Conservation (phyloP, 495 filamentous ascomycete species). For the Bryoglossum gracile region DNA sequence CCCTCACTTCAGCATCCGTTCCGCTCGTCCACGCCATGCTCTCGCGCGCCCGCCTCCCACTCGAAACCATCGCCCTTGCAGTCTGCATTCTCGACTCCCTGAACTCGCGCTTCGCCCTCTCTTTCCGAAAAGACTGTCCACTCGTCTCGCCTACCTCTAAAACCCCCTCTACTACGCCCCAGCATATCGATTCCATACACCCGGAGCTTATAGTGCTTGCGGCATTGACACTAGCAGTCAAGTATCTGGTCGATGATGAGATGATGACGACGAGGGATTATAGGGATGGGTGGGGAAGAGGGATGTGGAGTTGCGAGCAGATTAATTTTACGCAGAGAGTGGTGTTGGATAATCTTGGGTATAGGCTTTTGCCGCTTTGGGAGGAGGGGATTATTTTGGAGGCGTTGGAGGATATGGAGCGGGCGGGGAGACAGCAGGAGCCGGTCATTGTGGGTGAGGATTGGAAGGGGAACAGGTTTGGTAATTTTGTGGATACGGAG, state of each 20-base stretch:
- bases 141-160: slow-evolving; percentile 16
- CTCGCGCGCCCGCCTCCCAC: slow-evolving; percentile 39
- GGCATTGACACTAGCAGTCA: slow-evolving; percentile 42
- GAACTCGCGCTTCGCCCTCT: slow-evolving; percentile 42
- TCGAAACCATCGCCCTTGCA: slow-evolving; percentile 44
- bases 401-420: slow-evolving; percentile 46
- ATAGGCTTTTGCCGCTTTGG: slow-evolving; percentile 45
- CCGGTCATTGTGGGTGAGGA: slow-evolving; percentile 9
- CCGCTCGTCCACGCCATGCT: slow-evolving; percentile 45
- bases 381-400: slow-evolving; percentile 38
- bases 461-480: slow-evolving; percentile 9
- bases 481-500: neutral
- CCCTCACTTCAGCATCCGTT: slow-evolving; percentile 41
- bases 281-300: slow-evolving; percentile 35
- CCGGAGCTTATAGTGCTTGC: slow-evolving; percentile 46
- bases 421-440: slow-evolving; percentile 34
- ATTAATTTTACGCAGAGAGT: slow-evolving; percentile 47
- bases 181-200: slow-evolving; percentile 46
- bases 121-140: slow-evolving; percentile 44
- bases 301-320: slow-evolving; percentile 45
- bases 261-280: slow-evolving; percentile 35
- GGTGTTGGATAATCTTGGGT: slow-evolving; percentile 47
- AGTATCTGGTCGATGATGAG: slow-evolving; percentile 45
- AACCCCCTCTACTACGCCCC: slow-evolving; percentile 5
- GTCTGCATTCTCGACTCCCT: slow-evolving; percentile 50